Evolutionary conservation across 2,329 filamentous ascomycete genomes (phyloP), one percentile per base, ranked within the genome.

Genomic region (Aspergillus uvarum): DNA sequence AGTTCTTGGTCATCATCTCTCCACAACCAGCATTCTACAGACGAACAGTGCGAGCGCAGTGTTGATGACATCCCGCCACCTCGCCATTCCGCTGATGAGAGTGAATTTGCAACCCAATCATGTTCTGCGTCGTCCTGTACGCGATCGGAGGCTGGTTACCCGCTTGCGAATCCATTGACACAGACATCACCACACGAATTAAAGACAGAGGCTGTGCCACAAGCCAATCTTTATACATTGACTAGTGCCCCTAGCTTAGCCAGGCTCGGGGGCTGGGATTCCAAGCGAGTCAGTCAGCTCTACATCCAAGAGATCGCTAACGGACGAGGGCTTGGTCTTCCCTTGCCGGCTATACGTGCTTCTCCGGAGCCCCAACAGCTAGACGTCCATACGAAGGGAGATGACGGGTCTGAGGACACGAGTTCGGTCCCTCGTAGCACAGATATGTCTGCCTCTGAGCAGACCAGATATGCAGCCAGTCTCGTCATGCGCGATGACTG

Each of bases 271-370:
- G 78, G 80, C 35, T 85, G 82, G 80, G 81, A 83, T 54, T 81
- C 82, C 1, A 82, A 81, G 58, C 81, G 82, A 59, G 81, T 82
- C 2, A 83, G 81, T 3, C 81, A 83, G 61, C 76, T 83, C n/a
- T 85, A 83, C 68, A 70, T 86, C 5, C 79, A 83, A 59, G 77
- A 83, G 60, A 68, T 82, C 61, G 73, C 76, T 16, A 71, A 72
- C 42, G 74, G 72, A 14, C 68, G 69, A 48, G 66, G 68, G 12
- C 67, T 70, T 16, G 66, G 62, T 56, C 65, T 62, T 59, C 68
- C 58, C 38, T 51, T 66, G 52, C 60, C 65, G 38, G 61, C 65
- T 50, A 54, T 65, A 44, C 65, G 62, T 31, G 59, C 59, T 7
- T 67, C 69, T n/a, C 68, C 67, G 35, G 67, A 72, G 59, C 61